phyloP scores from a whole-genome alignment of 2,329 filamentous ascomycete genomes.

The Beauveria bassiana region DNA sequence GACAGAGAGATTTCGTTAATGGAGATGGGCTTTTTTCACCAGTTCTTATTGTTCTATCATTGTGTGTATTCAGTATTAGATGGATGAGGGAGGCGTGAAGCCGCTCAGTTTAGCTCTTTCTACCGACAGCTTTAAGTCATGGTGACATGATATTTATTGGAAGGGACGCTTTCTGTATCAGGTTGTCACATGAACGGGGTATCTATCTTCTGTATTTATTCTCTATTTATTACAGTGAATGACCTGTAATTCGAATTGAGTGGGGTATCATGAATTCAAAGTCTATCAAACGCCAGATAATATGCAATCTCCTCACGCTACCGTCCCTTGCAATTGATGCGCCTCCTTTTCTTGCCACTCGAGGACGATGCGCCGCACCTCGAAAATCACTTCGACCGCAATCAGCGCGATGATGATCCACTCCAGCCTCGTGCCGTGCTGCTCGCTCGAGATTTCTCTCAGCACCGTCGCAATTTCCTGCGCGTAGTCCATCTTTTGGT shows the following conservation, averaged over 20 bases:
- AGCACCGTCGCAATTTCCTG: slow-evolving; percentile 89
- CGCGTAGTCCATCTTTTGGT: slow-evolving; percentile 97
- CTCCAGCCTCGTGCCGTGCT: slow-evolving; percentile 79
- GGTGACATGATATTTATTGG: neutral
- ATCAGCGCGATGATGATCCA: slow-evolving; percentile 96
- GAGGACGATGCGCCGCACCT: slow-evolving; percentile 65
- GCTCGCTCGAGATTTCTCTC: slow-evolving; percentile 81
- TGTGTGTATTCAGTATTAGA: neutral
- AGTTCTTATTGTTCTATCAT: neutral
- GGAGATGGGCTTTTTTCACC: neutral
- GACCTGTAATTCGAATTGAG: no score
- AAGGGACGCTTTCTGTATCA: no score
- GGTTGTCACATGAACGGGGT: no score
- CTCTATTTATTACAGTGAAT: no score
- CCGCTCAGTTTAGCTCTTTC: neutral
- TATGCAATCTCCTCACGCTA: no score
- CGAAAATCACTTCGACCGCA: slow-evolving; percentile 83
- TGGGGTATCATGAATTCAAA: no score
- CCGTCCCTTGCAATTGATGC: neutral
- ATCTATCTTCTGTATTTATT: no score
- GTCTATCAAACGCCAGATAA: no score
- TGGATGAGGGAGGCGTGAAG: neutral
- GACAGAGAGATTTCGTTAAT: neutral
- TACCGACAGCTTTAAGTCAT: neutral
- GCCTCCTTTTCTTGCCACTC: slow-evolving; percentile 42